Evolutionary conservation across 805 yeast species (phyloP).

Genomic region (Monosporozyma servazzii): DNA sequence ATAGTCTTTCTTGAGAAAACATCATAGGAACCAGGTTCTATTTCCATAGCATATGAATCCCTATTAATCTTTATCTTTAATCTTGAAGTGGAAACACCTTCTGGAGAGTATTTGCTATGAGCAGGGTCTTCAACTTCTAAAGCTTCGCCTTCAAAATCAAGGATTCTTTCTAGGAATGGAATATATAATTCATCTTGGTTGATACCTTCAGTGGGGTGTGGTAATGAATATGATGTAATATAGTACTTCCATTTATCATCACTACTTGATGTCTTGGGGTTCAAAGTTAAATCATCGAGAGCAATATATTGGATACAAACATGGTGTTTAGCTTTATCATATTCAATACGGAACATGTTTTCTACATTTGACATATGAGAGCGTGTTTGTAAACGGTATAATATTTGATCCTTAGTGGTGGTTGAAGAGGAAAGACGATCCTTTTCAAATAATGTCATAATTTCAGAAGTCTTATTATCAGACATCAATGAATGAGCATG

Average conservation of each 20-base stretch:
- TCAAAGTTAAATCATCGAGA: constrained; percentile 78
- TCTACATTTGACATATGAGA: constrained; percentile 76
- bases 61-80: constrained; percentile 71
- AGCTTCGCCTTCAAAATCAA: constrained; percentile 43
- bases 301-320: constrained; percentile 77
- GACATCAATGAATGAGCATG: constrained; percentile 79
- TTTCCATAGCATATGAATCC: constrained; percentile 69
- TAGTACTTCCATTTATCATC: constrained; percentile 91
- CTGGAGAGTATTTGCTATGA: constrained; percentile 26
- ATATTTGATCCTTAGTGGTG: constrained; percentile 76
- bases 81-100: constrained; percentile 59
- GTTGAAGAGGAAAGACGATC: constrained; percentile 61
- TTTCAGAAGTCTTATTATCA: constrained; percentile 72
- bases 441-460: constrained; percentile 69
- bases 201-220: constrained; percentile 96
- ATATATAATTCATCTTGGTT: constrained; percentile 63
- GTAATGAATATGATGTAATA: constrained; percentile 83
- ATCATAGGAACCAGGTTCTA: constrained; percentile 73
- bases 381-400: constrained; percentile 83
- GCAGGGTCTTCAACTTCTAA: constrained; percentile 12
- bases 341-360: constrained; percentile 83
- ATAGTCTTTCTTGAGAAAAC: constrained; percentile 58
- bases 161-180: constrained; percentile 65
- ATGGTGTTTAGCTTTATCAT: constrained; percentile 41
- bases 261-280: constrained; percentile 36